Evolutionary conservation across 2,329 filamentous ascomycete species (phyloP), one percentile per base, ranked within the genome.

Genomic region (Arthrobotrys pseudoclavata): DNA sequence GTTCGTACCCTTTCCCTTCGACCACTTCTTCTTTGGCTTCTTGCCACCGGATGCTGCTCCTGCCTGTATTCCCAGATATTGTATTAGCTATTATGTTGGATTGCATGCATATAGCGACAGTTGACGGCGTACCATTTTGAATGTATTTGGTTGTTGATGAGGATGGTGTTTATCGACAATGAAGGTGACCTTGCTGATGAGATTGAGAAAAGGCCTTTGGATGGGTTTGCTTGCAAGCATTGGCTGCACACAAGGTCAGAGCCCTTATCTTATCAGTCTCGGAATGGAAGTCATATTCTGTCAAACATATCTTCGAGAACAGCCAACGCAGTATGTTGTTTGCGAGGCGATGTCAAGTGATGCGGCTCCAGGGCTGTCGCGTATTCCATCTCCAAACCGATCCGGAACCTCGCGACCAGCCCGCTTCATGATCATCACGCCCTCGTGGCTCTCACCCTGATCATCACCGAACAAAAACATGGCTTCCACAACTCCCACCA

Each of bases 1-100:
- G 57, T 75, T 86, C 85, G 81, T 85, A 87, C 86, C 86, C 85
- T 87, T 87, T 84, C 86, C 86, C 87, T 89, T 89, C 79, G 87
- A 89, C 90, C 90, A 91, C 89, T 92, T 92, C 90, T 92, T 92
- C 90, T 92, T 92, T 86, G 91, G 89, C 87, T 92, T 92, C 89
- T 92, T 92, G 84, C 88, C 90, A 85, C 90, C 90, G 84, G 89
- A 87, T 84, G 86, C 86, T 86, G 86, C 86, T 83, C 86, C 86
- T 83, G 86, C 86, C 85, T 85, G 79, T 76, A 74, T 76, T 42
- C 40, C 34, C 29, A 57, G 34, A 48, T 13, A 42, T 66, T 34
- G 62, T 60, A 69, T 74, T 79, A 72, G 76, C 63, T 61, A 62
- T 62, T 48, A 53, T 20, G 53, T 10, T 26, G 64, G 12, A 66